phyloP scores from a whole-genome alignment of 768 basidiomycete genomes.

The Suillus fuscotomentosus region DNA sequence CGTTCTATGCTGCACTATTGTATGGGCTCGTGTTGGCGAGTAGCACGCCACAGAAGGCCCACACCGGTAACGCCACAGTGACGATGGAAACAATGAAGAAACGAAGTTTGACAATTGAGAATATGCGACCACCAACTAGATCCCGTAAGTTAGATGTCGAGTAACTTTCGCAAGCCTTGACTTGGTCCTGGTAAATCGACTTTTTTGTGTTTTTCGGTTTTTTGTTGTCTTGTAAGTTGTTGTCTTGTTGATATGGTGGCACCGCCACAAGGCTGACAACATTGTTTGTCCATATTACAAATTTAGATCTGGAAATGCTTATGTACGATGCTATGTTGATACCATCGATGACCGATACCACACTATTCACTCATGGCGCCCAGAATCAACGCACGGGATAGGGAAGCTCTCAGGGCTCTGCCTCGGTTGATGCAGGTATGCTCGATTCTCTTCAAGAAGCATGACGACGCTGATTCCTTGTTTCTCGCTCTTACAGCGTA shows the following conservation, averaged over 20 bases:
- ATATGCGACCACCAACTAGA: neutral
- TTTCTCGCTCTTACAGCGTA: neutral
- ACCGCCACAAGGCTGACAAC: no score
- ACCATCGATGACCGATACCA: constrained; percentile 9
- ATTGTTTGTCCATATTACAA: constrained; percentile 10
- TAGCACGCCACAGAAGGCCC: no score
- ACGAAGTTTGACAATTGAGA: neutral
- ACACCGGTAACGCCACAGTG: neutral
- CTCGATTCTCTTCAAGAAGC: neutral
- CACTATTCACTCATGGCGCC: neutral
- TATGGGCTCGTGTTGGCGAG: neutral
- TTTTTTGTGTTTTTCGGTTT: no score
- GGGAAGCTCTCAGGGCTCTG: neutral
- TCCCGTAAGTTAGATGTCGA: no score
- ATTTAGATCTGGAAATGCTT: constrained; percentile 24
- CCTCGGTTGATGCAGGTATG: constrained; percentile 3
- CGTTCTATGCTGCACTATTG: neutral
- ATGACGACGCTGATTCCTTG: neutral
- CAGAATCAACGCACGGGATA: constrained; percentile 1
- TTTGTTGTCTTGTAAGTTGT: no score
- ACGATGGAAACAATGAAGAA: neutral
- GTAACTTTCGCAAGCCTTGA: neutral
- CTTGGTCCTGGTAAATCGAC: neutral
- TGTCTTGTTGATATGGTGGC: no score
- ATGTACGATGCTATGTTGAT: neutral